Percentiles rank a stretch among this genome's conserved stretches.
Conservation (phyloP, 768 basidiomycete species). For the Gymnopilus dilepis region DNA sequence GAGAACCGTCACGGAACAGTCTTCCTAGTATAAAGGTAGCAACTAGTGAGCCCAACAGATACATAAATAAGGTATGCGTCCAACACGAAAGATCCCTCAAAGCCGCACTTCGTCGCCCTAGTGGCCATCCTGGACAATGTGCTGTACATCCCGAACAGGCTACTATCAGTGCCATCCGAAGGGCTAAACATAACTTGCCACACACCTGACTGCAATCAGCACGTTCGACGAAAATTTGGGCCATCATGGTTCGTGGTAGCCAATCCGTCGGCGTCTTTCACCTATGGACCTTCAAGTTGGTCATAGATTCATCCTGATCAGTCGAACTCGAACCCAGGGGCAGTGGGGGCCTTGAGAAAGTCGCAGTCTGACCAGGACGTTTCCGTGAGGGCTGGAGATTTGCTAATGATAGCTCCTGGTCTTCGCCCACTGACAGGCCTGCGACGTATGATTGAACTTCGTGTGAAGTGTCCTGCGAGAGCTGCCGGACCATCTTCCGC, state of each 20-base stretch:
- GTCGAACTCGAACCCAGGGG: conserved; percentile 2
- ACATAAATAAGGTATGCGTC: background rate
- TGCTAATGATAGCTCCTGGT: conserved; percentile 20
- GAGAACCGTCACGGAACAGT: conserved; percentile 9
- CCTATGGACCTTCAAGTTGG: background rate
- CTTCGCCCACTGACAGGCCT: conserved; percentile 28
- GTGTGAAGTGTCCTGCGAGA: conserved; percentile 60
- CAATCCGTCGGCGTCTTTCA: background rate
- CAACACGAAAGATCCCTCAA: background rate
- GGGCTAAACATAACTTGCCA: background rate
- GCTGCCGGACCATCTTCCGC: conserved; percentile 45
- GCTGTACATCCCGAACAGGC: background rate
- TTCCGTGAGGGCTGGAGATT: conserved; percentile 18
- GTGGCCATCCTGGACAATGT: background rate
- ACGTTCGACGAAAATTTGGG: background rate
- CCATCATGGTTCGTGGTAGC: background rate
- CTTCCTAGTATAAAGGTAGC: conserved; percentile 12
- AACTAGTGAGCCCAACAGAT: conserved; percentile 3
- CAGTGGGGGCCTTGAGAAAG: conserved; percentile 45
- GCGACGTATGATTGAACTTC: conserved; percentile 69
- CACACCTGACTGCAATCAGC: background rate
- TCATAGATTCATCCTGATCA: background rate
- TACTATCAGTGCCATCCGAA: background rate
- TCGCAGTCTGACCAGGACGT: conserved; percentile 23
- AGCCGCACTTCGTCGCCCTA: background rate